Conservation (phyloP, 768 basidiomycete genomes). For the Tylopilus intermedius region DNA sequence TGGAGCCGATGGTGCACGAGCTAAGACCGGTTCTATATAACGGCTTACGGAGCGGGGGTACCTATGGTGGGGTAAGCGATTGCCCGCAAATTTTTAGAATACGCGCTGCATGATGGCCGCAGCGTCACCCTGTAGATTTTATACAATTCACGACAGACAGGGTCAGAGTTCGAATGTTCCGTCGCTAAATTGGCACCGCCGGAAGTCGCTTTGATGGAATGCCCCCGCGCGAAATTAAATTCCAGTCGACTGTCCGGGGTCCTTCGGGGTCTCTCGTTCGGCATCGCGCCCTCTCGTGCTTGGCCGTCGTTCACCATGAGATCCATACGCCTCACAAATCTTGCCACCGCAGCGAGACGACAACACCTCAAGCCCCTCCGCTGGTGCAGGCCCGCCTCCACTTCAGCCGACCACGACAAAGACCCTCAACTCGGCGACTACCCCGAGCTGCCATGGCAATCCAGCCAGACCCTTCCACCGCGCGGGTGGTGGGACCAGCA, state of each 20-base stretch:
- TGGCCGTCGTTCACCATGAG: slow-evolving; percentile 16
- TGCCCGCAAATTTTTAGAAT: slow-evolving; percentile 18
- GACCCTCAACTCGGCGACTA: slow-evolving; percentile 74
- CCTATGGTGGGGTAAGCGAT: slow-evolving; percentile 18
- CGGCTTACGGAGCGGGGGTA: background rate
- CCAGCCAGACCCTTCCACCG: slow-evolving; percentile 58
- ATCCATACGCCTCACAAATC: slow-evolving; percentile 14
- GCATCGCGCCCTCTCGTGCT: background rate
- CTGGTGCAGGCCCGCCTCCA: slow-evolving; percentile 14
- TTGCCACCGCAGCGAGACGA: slow-evolving; percentile 6
- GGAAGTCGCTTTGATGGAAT: slow-evolving; percentile 9
- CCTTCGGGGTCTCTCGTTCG: slow-evolving; percentile 23
- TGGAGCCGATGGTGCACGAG: slow-evolving; percentile 5
- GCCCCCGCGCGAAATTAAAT: background rate
- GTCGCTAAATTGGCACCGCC: slow-evolving; percentile 13
- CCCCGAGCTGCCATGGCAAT: slow-evolving; percentile 64
- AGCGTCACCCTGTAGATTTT: slow-evolving; percentile 12
- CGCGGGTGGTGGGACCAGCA: slow-evolving; percentile 73
- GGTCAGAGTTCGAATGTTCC: slow-evolving; percentile 14
- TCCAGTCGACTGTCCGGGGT: slow-evolving; percentile 19
- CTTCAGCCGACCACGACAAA: slow-evolving; percentile 28
- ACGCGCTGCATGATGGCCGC: slow-evolving; percentile 17
- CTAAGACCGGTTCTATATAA: slow-evolving; percentile 16
- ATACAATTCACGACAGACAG: slow-evolving; percentile 16
- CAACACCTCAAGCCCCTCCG: background rate